These are phyloP conservation scores for Whalleya microplaca DNA, from an alignment of 2,329 filamentous ascomycete species.

Conservation along the genomic window DNA sequence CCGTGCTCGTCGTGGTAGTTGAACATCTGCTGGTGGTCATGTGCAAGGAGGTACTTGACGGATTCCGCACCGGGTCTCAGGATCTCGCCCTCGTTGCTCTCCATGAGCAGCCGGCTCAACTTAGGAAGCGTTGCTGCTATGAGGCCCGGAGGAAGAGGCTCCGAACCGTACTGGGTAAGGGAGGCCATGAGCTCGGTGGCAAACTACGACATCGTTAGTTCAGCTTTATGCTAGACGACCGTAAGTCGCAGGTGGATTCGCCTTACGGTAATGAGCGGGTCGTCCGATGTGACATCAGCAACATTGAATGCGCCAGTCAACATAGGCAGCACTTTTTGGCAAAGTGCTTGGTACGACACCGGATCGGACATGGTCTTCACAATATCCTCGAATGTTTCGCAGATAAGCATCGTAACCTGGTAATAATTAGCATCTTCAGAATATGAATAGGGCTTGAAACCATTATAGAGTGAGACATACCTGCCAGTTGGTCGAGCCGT, in stretches of 20 bases:
- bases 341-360: slow-evolving; percentile 76
- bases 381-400: slow-evolving; percentile 89
- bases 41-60: slow-evolving; percentile 85
- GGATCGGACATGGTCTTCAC: slow-evolving; percentile 68
- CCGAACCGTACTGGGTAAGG: slow-evolving; percentile 79
- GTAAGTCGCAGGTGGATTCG: neutral
- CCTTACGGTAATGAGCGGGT: slow-evolving; percentile 75
- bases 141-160: slow-evolving; percentile 85
- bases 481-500: slow-evolving; percentile 89
- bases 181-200: slow-evolving; percentile 83
- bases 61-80: slow-evolving; percentile 84
- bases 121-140: slow-evolving; percentile 86
- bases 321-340: slow-evolving; percentile 83
- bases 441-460: neutral
- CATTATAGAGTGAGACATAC: slow-evolving; percentile 19
- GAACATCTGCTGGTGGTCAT: slow-evolving; percentile 89
- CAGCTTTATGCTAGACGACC: slow-evolving; percentile 19
- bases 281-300: slow-evolving; percentile 81
- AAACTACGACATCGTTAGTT: slow-evolving; percentile 50
- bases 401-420: slow-evolving; percentile 76
- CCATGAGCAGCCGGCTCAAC: slow-evolving; percentile 79
- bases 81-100: slow-evolving; percentile 83
- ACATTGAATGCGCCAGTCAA: slow-evolving; percentile 89
- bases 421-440: slow-evolving; percentile 7
- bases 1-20: slow-evolving; percentile 80